A percentile compares a stretch with the other conserved stretches of the same genome.
phyloP scores from a whole-genome alignment of 768 basidiomycete species.

The Lactarius trivialis region DNA sequence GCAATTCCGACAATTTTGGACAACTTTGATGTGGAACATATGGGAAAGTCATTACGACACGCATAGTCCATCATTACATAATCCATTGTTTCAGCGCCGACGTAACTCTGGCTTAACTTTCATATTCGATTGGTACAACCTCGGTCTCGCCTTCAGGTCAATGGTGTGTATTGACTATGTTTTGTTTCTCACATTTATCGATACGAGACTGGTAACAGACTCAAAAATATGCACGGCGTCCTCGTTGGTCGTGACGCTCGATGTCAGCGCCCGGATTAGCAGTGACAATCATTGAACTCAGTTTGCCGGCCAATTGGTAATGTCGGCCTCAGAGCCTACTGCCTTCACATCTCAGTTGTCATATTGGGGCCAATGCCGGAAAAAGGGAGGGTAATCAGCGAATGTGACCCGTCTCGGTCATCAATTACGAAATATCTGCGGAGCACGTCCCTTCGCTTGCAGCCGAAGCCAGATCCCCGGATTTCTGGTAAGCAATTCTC shows the following conservation, averaged over 20 bases:
- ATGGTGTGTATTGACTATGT: not conserved
- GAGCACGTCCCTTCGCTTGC: not conserved
- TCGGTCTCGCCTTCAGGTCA: not conserved
- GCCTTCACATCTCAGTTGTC: conserved; percentile 16
- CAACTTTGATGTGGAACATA: not conserved
- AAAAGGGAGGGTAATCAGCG: conserved; percentile 6
- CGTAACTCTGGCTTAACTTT: conserved; percentile 17
- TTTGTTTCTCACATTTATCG: not conserved
- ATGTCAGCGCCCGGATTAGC: conserved; percentile 18
- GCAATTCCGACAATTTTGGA: not conserved
- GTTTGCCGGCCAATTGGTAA: conserved; percentile 18
- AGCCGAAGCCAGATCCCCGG: conserved; percentile 11
- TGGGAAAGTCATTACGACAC: not conserved
- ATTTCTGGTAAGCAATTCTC: not conserved
- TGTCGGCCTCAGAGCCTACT: not conserved
- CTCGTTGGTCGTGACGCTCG: conserved; percentile 4
- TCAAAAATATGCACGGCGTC: not conserved
- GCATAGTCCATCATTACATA: conserved; percentile 5
- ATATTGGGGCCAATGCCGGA: conserved; percentile 12
- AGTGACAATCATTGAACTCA: conserved; percentile 23
- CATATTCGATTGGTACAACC: not conserved
- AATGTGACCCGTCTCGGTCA: conserved; percentile 10
- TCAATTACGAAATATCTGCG: conserved; percentile 7
- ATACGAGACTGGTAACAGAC: not conserved
- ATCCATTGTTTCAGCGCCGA: conserved; percentile 1